Evolutionary conservation across 345 rosid species (phyloP).

Genomic region (Melaleuca quinquenervia): DNA sequence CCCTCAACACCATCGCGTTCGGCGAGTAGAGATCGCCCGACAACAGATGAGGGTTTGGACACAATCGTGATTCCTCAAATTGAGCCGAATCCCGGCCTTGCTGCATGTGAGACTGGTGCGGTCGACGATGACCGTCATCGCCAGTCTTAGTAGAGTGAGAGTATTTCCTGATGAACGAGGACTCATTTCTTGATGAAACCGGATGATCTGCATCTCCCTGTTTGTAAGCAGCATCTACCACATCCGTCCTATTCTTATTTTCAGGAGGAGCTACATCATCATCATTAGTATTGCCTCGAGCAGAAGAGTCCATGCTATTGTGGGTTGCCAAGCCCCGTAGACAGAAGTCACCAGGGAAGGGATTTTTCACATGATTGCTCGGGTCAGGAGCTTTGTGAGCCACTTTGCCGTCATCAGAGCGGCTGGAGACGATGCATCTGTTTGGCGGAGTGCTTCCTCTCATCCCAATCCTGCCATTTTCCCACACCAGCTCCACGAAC

Average conservation of each 20-base stretch:
- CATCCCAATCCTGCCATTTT: conserved; percentile 13
- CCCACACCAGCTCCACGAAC: conserved; percentile 23
- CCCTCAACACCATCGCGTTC: neutral
- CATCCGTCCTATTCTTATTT: neutral
- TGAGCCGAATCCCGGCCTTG: neutral
- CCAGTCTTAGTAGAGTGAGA: neutral
- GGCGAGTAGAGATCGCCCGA: neutral
- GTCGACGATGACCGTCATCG: neutral
- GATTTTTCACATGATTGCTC: neutral
- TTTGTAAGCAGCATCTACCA: neutral
- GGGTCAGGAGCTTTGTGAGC: neutral
- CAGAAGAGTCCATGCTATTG: neutral
- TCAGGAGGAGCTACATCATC: neutral
- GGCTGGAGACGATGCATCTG: neutral
- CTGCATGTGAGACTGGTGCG: neutral
- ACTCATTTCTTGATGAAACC: neutral
- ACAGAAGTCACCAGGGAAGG: neutral
- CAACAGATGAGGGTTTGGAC: neutral
- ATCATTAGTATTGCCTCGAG: neutral
- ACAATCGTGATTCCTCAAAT: neutral
- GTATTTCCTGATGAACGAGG: neutral
- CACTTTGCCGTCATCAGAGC: neutral
- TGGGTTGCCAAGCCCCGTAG: neutral
- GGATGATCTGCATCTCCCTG: neutral
- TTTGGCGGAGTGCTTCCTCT: conserved; percentile 3